Evolutionary conservation across 495 filamentous ascomycete species (phyloP).

Genomic region (Tuber calosporum): DNA sequence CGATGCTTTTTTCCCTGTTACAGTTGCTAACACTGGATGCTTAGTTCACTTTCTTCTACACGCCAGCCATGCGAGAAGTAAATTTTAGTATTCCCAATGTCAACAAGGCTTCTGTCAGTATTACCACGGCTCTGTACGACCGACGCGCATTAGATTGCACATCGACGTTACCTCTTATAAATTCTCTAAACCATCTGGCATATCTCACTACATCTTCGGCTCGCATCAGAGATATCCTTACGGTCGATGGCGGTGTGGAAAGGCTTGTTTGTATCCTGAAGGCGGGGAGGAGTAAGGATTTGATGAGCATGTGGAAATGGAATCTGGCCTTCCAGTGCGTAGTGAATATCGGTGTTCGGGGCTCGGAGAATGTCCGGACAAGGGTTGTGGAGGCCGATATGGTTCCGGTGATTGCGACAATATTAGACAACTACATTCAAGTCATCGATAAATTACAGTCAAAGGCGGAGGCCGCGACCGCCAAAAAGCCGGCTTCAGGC

Average conservation of each 20-base stretch:
- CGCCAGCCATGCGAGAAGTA: constrained; percentile 76
- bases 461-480: constrained; percentile 64
- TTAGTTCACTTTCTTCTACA: background rate
- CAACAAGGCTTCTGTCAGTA: constrained; percentile 98
- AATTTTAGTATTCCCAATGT: constrained; percentile 99
- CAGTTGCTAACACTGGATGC: background rate
- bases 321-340: constrained; percentile 98
- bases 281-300: constrained; percentile 86
- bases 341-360: constrained; percentile 94
- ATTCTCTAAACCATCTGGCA: constrained; percentile 94
- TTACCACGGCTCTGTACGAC: constrained; percentile 97
- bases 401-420: constrained; percentile 98
- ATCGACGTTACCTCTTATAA: constrained; percentile 92
- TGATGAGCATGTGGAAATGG: constrained; percentile 99
- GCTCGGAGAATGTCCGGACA: constrained; percentile 86
- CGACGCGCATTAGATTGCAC: constrained; percentile 95
- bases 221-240: constrained; percentile 92
- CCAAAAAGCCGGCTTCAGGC: constrained; percentile 44
- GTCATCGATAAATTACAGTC: constrained; percentile 85
- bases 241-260: constrained; percentile 96
- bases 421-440: constrained; percentile 96
- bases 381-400: constrained; percentile 97
- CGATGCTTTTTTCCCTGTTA: background rate
- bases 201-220: constrained; percentile 98
- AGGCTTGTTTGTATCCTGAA: constrained; percentile 94